Base-by-base conservation (phyloP, 176 grass and related monocot genomes). In the Alopecurus myosuroides region DNA sequence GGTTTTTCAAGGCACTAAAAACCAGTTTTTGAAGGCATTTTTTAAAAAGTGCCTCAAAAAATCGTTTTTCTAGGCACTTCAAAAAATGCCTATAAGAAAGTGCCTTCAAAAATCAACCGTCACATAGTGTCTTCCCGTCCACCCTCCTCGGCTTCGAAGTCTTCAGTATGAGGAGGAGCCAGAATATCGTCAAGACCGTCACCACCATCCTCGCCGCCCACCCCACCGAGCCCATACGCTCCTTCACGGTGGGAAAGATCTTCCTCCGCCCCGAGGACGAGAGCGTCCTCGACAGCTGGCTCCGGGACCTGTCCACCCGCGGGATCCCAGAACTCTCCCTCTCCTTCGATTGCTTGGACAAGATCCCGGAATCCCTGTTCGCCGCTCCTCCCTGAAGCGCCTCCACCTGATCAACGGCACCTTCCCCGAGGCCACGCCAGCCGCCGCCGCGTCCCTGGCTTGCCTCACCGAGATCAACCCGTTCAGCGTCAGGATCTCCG, bases 281-380 rank as follows among this genome's bases (percentile, higher is more conserved):
- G 7, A 10, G 22, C 76, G 35, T n/a, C 35, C 13, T 40, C 35
- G 40, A 25, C 29, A 13, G 7, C 29, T 76, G 70, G 56, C 20
- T 84, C 56, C 41, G 6, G 4, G 70, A 84, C 1, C 70, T 84
- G 41, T 56, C 30, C 0, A 44, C 11, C 70, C 56, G 42, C 20
- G 70, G 70, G 56, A 30, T 84, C 30, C 14, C 64, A 42, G 40
- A 84, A 2, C 55, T 84, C 70, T 76, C 14, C 56, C 82, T 84
- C 55, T 11, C 0, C 40, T 75, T 84, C 70, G 15, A 1, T 1
- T 4, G 3, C 20, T 20, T 28, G 4, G n/a, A 17, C 7, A 1
- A 73, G 70, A 84, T 84, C 56, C 70, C 56, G 13, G 20, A 30
- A 8, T 84, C 82, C 1, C 6, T 76, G 41, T 76, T 84, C 19